Evolutionary conservation across 352 stramenopile species (phyloP).

Genomic region (Plasmopara muralis): DNA sequence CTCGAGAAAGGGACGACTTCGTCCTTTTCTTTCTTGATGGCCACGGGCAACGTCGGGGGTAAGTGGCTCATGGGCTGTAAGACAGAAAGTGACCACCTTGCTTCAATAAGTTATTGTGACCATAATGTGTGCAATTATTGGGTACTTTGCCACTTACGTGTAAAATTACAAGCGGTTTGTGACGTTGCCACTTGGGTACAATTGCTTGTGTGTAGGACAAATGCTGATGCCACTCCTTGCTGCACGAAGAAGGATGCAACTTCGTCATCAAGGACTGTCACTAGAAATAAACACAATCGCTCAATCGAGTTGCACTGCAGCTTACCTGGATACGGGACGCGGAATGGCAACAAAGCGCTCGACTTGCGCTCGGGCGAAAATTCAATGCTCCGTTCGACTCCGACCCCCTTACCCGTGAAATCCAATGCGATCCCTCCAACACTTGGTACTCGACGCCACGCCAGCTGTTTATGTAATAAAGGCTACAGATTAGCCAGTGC

Average conservation of each 20-base stretch:
- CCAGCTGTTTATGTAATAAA: too few relatives aligned
- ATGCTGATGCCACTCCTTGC: conserved; percentile 14
- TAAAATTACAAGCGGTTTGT: conserved; percentile 2
- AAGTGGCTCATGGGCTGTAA: conserved; percentile 37
- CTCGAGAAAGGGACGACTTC: conserved; percentile 16
- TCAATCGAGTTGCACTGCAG: neutral
- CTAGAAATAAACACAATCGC: neutral
- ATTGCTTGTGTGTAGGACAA: conserved; percentile 8
- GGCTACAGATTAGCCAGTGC: too few relatives aligned
- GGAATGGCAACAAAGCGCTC: conserved; percentile 5
- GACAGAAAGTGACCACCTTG: conserved; percentile 1
- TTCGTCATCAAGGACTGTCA: neutral
- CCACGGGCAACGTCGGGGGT: conserved; percentile 55
- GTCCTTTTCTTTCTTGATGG: conserved; percentile 65
- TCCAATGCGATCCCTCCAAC: conserved; percentile 5
- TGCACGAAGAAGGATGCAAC: conserved; percentile 1
- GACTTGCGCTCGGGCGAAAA: conserved; percentile 15
- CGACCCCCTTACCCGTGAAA: conserved; percentile 11
- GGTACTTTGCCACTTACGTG: neutral
- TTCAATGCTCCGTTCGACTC: conserved; percentile 24
- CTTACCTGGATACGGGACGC: conserved; percentile 1
- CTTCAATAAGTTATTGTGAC: neutral
- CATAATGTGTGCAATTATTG: neutral
- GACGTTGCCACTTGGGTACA: conserved; percentile 1
- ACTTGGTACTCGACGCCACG: neutral